Evolutionary conservation across 1,139 yeast genomes (phyloP).

Genomic region (Lodderomyces beijingensis): DNA sequence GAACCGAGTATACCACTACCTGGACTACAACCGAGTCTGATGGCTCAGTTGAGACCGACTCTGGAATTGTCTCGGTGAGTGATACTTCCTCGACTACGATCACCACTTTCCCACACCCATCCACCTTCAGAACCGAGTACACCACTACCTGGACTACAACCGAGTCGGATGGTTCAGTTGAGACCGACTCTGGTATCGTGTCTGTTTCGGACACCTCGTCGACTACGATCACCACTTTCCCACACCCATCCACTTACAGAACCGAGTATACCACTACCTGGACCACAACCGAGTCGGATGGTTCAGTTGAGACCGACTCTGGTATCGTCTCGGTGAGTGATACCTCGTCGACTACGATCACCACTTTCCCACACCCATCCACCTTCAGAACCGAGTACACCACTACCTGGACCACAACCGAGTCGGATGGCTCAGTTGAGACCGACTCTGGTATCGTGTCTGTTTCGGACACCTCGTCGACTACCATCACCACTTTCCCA

Average conservation of each 20-base stretch:
- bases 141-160: slow-evolving; percentile 13
- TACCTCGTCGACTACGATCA: slow-evolving; percentile 4
- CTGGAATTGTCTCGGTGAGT: slow-evolving; percentile 13
- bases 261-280: slow-evolving; percentile 10
- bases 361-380: slow-evolving; percentile 2
- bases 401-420: slow-evolving; percentile 1
- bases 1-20: slow-evolving; percentile 16
- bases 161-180: slow-evolving; percentile 4
- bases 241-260: slow-evolving; percentile 15
- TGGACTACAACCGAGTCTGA: slow-evolving; percentile 11
- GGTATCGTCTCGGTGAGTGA: slow-evolving; percentile 4
- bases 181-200: slow-evolving; percentile 7
- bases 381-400: slow-evolving; percentile 5
- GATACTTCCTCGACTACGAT: slow-evolving; percentile 5
- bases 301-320: slow-evolving; percentile 10
- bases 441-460: slow-evolving; percentile 2
- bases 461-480: too few relatives aligned
- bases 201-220: slow-evolving; percentile 3
- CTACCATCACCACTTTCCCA: slow-evolving; percentile 6
- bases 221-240: slow-evolving; percentile 5
- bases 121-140: slow-evolving; percentile 17
- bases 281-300: slow-evolving; percentile 17
- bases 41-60: slow-evolving; percentile 12
- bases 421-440: slow-evolving; percentile 2
- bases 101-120: slow-evolving; percentile 6